Base-by-base conservation (phyloP, 1,139 yeast species). In the Hemisphaericaspora lyxosophila region DNA sequence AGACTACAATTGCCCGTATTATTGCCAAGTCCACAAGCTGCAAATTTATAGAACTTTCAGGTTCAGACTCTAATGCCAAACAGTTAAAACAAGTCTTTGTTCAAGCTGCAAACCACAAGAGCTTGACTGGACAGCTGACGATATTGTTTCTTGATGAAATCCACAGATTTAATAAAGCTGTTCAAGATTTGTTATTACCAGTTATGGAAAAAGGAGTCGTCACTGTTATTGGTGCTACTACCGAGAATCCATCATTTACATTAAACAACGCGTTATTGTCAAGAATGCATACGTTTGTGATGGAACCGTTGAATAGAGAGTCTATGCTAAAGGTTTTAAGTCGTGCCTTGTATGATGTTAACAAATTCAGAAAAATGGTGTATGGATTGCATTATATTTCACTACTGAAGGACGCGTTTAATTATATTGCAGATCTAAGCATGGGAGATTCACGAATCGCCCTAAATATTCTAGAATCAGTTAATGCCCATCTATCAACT, bases 191-290 rank as follows among this genome's bases (percentile, higher is more conserved):
- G 20, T 77, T 94, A 40, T 64, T 85, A 8, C 88, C 88, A 0
- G 82, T 79, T 39, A 79, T 85, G 20, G 95, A 85, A 54, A 70
- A 75, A 42, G 89, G 90, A 0, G 66, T 71, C 5, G 71, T 82
- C 5, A 76, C 82, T 0, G 71, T 85, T 3, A 81, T 92, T 38
- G 98, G 98, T 1, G 97, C 98, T 7, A 94, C 98, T 0, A 92
- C 98, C 1, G 98, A 92, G 57, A 94, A 94, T 55, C 98, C 98
- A 1, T 85, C 96, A 20, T 94, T 92, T 59, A 88, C 86, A 39
- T 60, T 92, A 31, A 89, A 89, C 52, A 85, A 88, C 51, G 97
- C 98, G 0, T 63, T 92, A 35, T 66, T 92, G 24, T 88, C 97
- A 11, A 68, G 99, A 46, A 84, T 95, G 65, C 85, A 92, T 46